Evolutionary conservation across 768 basidiomycete species (phyloP), one percentile per base, ranked within the genome.

Genomic region (Plicaturopsis crispa): DNA sequence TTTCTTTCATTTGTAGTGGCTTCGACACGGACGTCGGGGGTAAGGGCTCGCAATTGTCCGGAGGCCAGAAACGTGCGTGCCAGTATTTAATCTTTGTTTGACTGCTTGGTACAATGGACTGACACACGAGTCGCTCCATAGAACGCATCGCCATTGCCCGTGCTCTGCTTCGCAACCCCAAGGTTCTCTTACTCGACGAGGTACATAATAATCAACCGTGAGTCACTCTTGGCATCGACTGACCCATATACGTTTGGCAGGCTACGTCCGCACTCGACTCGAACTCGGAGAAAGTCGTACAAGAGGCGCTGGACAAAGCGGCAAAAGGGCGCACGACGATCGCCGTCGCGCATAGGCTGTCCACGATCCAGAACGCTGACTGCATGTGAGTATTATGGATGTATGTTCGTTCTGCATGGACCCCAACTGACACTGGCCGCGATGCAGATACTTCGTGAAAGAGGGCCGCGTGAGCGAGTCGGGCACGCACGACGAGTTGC

Each of bases 311-410:
- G 31, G 78, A 80, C 51, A 57, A 63, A 34, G 78, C 78, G 10
- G 72, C 75, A 3, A 69, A 65, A 53, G 75, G 75, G 10, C 67
- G 78, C 34, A 76, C 76, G 16, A 78, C 75, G 2, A 64, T 73
- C 33, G 68, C 12, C 33, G n/a, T 84, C 36, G 84, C 82, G 1
- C 84, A 86, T 56, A 69, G 84, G 8, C 57, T 87, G 13, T 75
- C 73, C 8, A 80, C 78, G 3, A 81, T 84, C 42, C 79, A 83
- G 52, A 73, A 78, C 41, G 78, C 79, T 3, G 70, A 82, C 48
- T 57, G 69, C 53, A 83, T 83, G 68, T 73, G 39, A 50, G 69
- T 54, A 11, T 35, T 26, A 14, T 8, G 14, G 14, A 8, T 8
- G 14, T 14, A 2, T 26, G 34, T 13, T 23, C 30, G 20, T 8